Evolutionary conservation across 2,329 filamentous ascomycete species (phyloP).

Genomic region (Epichloe amarillans): DNA sequence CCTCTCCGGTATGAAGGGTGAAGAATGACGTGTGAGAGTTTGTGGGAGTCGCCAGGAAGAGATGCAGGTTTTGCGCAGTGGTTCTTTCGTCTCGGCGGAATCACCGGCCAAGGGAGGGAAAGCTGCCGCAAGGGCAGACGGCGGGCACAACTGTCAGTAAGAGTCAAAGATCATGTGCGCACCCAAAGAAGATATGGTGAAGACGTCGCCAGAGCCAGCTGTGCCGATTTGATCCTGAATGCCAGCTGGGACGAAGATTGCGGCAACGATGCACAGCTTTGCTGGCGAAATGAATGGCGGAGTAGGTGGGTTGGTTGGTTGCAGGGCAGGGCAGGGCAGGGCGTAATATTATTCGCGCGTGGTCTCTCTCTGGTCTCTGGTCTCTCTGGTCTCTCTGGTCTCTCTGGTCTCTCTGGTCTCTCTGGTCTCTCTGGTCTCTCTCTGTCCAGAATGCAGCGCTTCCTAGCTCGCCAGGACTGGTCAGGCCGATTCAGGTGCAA

Average conservation of each 20-base stretch:
- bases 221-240: not conserved
- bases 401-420: too few relatives aligned
- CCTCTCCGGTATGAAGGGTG: not conserved
- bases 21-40: not conserved
- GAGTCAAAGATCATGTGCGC: not conserved
- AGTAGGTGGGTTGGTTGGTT: conserved; percentile 3
- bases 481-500: not conserved
- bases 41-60: too few relatives aligned
- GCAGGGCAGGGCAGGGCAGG: conserved; percentile 1
- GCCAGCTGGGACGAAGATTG: not conserved
- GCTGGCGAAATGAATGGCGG: conserved; percentile 6
- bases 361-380: too few relatives aligned
- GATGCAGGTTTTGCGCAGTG: not conserved
- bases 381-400: too few relatives aligned
- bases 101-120: conserved; percentile 1
- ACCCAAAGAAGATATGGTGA: not conserved
- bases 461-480: not conserved
- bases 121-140: not conserved
- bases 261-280: not conserved
- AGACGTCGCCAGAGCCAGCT: not conserved
- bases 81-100: not conserved
- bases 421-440: too few relatives aligned
- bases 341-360: too few relatives aligned
- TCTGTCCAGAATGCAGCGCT: not conserved
- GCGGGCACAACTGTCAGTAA: not conserved